Base-by-base conservation (phyloP, 768 basidiomycete genomes). In the Suillus spraguei region DNA sequence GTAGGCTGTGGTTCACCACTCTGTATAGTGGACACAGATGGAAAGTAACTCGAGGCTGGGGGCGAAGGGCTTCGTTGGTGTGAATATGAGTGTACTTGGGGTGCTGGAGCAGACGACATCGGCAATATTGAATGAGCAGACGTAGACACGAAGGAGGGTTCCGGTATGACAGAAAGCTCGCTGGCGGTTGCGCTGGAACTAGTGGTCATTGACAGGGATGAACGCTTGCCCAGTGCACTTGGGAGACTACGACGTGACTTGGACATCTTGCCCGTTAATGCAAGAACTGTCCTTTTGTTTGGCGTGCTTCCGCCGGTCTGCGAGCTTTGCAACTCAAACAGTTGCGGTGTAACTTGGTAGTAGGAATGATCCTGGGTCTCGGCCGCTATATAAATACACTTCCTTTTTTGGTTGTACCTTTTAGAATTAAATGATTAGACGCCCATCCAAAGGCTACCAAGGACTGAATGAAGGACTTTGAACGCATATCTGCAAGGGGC, bases 31-130 rank as follows among this genome's bases (percentile, higher is more conserved):
- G 84, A 80, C 38, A 87, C 81, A 1, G 84, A 73, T 0, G 89
- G 83, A 69, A 94, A 94, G 74, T 94, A 94, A 0, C 90, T 83
- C 3, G 92, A 92, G 0, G 92, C 92, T 0, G 92, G 92, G 2
- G 91, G 92, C 7, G 90, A 91, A 2, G 81, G 80, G 1, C 72
- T 63, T 55, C 81, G 72, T 53, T 52, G 67, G 10, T 75, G 73
- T 16, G 47, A 59, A 4, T 54, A 66, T 16, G 67, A n/a, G 28
- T 71, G 56, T 20, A 10, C 47, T 39, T 28, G 49, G 38, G 56
- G 17, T 6, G 11, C 67, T 55, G 50, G 70, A 59, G 49, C 22
- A 65, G 46, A 66, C 38, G 64, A 65, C 44, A 44, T 60, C 2
- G 66, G 64, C 44, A 64, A 24, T 61, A 64, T 63, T 4, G 71